Conservation (phyloP, 148 eudicot species). For the Amaranthus hypochondriacus region DNA sequence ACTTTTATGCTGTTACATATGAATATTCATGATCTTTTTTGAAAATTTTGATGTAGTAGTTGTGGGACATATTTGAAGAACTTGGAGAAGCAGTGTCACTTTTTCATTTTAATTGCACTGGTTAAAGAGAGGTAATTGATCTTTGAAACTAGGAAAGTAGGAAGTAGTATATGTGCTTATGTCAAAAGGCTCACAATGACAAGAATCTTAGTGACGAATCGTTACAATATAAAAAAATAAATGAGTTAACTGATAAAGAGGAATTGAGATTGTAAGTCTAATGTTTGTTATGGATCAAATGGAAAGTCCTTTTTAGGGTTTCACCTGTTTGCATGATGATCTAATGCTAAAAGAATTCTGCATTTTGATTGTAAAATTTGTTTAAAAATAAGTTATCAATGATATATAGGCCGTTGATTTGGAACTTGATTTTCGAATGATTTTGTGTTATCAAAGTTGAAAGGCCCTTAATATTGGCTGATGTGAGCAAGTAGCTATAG, state of each 20-base stretch:
- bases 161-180: too few species aligned
- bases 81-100: not conserved
- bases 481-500: not conserved
- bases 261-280: not conserved
- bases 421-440: too few species aligned
- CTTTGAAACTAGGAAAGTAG: not conserved
- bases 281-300: not conserved
- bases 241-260: not conserved
- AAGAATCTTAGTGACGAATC: not conserved
- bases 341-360: not conserved
- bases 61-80: not conserved
- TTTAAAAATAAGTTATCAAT: not conserved
- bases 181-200: not conserved
- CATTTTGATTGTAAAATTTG: not conserved
- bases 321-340: not conserved
- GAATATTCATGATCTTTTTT: not conserved
- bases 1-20: not conserved
- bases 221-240: not conserved
- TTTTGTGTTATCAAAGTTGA: not conserved
- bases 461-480: not conserved
- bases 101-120: not conserved
- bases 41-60: not conserved
- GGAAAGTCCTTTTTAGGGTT: not conserved
- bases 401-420: too few species aligned
- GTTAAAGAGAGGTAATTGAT: not conserved